Percentiles rank a stretch among this genome's conserved stretches.
These are phyloP conservation scores for Debaryomyces subglobosus DNA, from an alignment of 1,139 yeast genomes.

Conservation along the genomic window DNA sequence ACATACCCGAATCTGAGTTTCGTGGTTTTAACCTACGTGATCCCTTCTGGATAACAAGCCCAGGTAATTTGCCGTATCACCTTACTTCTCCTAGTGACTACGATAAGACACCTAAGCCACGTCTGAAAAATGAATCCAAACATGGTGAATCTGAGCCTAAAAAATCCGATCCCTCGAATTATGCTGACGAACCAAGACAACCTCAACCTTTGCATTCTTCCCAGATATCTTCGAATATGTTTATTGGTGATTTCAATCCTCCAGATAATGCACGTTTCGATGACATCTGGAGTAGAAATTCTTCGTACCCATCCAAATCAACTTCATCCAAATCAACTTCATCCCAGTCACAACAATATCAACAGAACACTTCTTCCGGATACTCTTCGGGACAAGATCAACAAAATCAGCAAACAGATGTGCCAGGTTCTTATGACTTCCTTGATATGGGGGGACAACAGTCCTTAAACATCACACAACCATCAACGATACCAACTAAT, in stretches of 20 bases:
- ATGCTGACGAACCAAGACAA: not conserved
- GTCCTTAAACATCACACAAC: not conserved
- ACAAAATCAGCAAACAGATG: not conserved
- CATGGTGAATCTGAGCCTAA: not conserved
- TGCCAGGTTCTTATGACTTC: not conserved
- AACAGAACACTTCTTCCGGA: not conserved
- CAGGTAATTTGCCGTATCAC: slow-evolving; percentile 44
- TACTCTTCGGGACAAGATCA: no score
- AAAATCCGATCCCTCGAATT: not conserved
- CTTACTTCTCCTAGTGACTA: slow-evolving; percentile 42
- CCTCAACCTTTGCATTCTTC: not conserved
- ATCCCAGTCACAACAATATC: not conserved
- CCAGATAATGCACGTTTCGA: not conserved
- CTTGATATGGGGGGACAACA: not conserved
- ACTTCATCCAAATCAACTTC: not conserved
- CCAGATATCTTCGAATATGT: not conserved
- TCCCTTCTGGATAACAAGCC: slow-evolving; percentile 49
- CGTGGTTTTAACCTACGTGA: slow-evolving; percentile 39
- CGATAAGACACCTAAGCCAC: slow-evolving; percentile 8
- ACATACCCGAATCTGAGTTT: slow-evolving; percentile 11
- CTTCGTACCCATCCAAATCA: not conserved
- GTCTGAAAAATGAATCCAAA: not conserved
- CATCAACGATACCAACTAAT: not conserved
- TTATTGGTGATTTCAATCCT: not conserved
- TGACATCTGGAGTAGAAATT: not conserved